Evolutionary conservation across 2,329 filamentous ascomycete species (phyloP).

Genomic region (Mollisiaceae sp.): DNA sequence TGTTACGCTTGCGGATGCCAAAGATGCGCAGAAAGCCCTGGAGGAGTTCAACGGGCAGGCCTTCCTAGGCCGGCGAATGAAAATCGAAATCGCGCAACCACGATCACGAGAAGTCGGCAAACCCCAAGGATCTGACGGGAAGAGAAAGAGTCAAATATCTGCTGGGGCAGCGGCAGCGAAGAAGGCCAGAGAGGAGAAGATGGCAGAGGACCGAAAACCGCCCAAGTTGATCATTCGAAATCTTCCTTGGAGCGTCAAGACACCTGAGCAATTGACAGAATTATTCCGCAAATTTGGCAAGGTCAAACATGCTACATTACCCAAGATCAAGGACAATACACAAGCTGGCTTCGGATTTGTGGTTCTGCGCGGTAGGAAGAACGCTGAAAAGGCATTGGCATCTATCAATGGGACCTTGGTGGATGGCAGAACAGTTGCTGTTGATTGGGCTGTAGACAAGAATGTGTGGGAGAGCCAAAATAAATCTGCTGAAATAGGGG

Average conservation of each 20-base stretch:
- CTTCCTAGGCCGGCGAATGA: constrained; percentile 81
- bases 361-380: constrained; percentile 83
- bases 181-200: constrained; percentile 62
- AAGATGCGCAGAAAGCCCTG: constrained; percentile 83
- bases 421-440: constrained; percentile 85
- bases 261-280: constrained; percentile 75
- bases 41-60: constrained; percentile 79
- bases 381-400: constrained; percentile 87
- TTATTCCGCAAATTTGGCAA: constrained; percentile 91
- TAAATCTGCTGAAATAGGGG: constrained; percentile 46
- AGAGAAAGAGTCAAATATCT: constrained; percentile 42
- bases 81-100: constrained; percentile 85
- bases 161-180: constrained; percentile 50
- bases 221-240: constrained; percentile 90
- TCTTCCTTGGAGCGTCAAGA: constrained; percentile 94
- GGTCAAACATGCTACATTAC: constrained; percentile 84
- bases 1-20: constrained; percentile 92
- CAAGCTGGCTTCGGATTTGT: constrained; percentile 93
- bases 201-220: constrained; percentile 63
- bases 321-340: constrained; percentile 66
- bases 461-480: constrained; percentile 77
- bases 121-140: constrained; percentile 48
- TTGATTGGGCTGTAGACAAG: constrained; percentile 97
- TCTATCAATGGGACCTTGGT: constrained; percentile 88
- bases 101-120: constrained; percentile 71